phyloP scores from a whole-genome alignment of 495 filamentous ascomycete species.

The Chlorociboria aeruginascens region DNA sequence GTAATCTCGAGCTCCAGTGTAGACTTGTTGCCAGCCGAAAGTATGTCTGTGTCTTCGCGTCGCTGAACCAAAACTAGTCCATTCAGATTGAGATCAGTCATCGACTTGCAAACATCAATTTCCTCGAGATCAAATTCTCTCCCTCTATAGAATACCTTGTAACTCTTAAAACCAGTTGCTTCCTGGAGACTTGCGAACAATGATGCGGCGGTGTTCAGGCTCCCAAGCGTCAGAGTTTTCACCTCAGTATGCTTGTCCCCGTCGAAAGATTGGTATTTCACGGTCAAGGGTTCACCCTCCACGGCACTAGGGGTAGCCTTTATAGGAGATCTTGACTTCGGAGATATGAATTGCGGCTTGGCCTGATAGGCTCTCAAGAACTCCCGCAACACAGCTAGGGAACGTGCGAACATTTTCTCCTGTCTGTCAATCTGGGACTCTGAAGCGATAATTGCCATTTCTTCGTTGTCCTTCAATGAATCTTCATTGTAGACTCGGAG shows the following conservation, averaged over 20 bases:
- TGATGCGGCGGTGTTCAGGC: constrained; percentile 55
- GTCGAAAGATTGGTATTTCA: constrained; percentile 66
- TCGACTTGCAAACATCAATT: constrained; percentile 34
- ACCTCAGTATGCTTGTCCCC: constrained; percentile 43
- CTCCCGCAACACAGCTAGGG: constrained; percentile 38
- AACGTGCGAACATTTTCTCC: constrained; percentile 53
- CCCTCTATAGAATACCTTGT: constrained; percentile 42
- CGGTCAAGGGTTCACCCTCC: constrained; percentile 47
- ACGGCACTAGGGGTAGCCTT: constrained; percentile 24
- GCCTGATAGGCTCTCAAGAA: constrained; percentile 34
- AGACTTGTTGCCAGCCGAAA: constrained; percentile 29
- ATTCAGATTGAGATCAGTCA: constrained; percentile 47
- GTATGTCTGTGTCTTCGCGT: constrained; percentile 22
- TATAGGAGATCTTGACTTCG: constrained; percentile 29
- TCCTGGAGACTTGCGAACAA: constrained; percentile 50
- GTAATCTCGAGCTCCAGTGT: constrained; percentile 64
- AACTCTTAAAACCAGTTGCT: constrained; percentile 59
- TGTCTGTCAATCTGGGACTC: constrained; percentile 28
- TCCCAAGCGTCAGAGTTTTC: constrained; percentile 47
- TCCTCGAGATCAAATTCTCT: constrained; percentile 34
- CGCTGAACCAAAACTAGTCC: constrained; percentile 49
- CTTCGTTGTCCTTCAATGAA: constrained; percentile 33
- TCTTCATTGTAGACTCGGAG: constrained; percentile 34
- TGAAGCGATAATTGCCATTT: constrained; percentile 34
- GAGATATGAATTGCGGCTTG: constrained; percentile 34